A percentile compares a stretch with the other conserved stretches of the same genome.
phyloP scores from a whole-genome alignment of 352 stramenopile species.

The Phytophthora quininea region DNA sequence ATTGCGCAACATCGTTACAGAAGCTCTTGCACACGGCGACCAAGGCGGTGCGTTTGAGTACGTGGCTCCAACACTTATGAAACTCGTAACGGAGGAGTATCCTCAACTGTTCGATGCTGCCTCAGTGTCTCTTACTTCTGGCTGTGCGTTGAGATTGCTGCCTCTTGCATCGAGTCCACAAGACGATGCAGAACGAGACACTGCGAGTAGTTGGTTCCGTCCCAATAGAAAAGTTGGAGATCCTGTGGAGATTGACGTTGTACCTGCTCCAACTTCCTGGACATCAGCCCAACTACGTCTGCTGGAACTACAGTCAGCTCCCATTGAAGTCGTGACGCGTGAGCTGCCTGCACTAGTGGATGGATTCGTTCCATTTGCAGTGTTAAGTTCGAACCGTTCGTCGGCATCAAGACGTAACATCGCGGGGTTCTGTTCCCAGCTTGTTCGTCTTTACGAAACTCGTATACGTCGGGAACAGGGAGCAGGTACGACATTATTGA shows the following conservation, averaged over 20 bases:
- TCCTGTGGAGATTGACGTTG: constrained; percentile 13
- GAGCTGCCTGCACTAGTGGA: constrained; percentile 40
- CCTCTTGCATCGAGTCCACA: constrained; percentile 28
- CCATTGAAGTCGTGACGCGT: constrained; percentile 35
- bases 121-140: constrained; percentile 15
- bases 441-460: constrained; percentile 43
- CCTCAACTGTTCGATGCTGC: constrained; percentile 47
- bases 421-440: constrained; percentile 40
- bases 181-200: constrained; percentile 27
- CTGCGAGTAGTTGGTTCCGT: constrained; percentile 41
- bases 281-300: constrained; percentile 31
- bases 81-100: constrained; percentile 62
- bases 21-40: constrained; percentile 39
- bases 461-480: constrained; percentile 36
- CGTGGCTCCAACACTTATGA: constrained; percentile 50
- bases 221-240: constrained; percentile 23
- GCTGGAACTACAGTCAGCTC: constrained; percentile 39
- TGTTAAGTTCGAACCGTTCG: constrained; percentile 24
- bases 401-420: constrained; percentile 17
- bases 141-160: constrained; percentile 29
- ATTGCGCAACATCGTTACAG: constrained; percentile 50
- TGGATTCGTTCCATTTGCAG: constrained; percentile 39
- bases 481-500: constrained; percentile 30
- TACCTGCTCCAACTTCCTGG: constrained; percentile 31
- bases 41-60: constrained; percentile 57